phyloP scores from a whole-genome alignment of 1,284 basidiomycete species.

The Ustilago cynodontis region DNA sequence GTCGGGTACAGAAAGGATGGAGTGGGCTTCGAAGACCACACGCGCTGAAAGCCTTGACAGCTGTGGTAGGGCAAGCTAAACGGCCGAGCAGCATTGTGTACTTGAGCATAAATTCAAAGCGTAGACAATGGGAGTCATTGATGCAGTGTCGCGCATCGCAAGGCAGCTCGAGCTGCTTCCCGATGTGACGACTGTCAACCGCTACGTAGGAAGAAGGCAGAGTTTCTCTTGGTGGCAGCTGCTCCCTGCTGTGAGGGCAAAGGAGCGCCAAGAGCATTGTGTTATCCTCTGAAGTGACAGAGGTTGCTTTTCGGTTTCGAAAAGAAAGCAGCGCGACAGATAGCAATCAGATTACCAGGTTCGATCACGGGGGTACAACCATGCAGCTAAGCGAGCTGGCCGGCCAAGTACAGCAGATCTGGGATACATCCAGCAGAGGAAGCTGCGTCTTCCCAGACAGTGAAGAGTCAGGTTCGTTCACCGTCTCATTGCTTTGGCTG shows the following conservation, averaged over 20 bases:
- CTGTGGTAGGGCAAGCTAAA: neutral
- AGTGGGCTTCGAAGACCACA: neutral
- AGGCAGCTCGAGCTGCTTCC: neutral
- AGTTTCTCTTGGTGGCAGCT: too few relatives aligned
- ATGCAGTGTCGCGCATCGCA: neutral
- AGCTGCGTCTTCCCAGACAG: too few relatives aligned
- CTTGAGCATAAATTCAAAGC: neutral
- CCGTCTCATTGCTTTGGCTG: too few relatives aligned
- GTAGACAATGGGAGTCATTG: constrained; percentile 2
- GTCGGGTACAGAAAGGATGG: neutral
- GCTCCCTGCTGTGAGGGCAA: neutral
- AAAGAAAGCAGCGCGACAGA: too few relatives aligned
- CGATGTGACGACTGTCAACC: neutral
- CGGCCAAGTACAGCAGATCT: too few relatives aligned
- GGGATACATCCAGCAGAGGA: too few relatives aligned
- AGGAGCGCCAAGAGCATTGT: neutral
- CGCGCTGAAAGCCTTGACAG: neutral
- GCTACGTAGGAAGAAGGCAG: too few relatives aligned
- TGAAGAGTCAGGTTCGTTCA: too few relatives aligned
- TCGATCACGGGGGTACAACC: too few relatives aligned
- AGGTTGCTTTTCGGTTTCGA: neutral
- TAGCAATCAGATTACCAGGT: too few relatives aligned
- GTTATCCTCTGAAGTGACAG: neutral
- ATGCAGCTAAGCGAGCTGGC: too few relatives aligned
- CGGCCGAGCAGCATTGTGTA: neutral